phyloP scores from a whole-genome alignment of 2,329 filamentous ascomycete species.

The Pseudogymnoascus sp. region DNA sequence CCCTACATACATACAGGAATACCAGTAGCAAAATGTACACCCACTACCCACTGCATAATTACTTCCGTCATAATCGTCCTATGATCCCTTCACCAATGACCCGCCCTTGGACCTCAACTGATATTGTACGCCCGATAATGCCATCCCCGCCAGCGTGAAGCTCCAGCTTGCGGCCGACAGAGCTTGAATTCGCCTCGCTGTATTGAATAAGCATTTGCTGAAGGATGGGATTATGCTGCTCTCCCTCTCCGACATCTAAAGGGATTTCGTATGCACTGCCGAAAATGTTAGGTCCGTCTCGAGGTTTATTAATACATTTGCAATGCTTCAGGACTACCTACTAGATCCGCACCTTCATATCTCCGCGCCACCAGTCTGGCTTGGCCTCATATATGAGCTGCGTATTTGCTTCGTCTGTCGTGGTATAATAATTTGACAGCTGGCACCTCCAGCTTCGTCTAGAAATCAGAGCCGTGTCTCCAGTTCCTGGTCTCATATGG shows the following conservation, averaged over 20 bases:
- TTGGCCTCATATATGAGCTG: constrained; percentile 1
- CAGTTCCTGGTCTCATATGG: background rate
- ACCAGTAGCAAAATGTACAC: no score
- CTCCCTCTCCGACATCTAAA: background rate
- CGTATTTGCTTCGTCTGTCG: background rate
- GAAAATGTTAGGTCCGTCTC: background rate
- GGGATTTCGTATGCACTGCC: constrained; percentile 1
- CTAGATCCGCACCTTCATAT: constrained; percentile 6
- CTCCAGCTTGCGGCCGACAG: background rate
- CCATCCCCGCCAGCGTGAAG: constrained; percentile 4
- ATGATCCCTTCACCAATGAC: constrained; percentile 3
- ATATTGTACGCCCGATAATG: constrained; percentile 8
- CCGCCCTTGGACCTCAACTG: background rate
- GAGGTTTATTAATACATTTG: background rate
- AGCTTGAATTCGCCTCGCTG: constrained; percentile 2
- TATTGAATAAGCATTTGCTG: background rate
- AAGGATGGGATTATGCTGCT: background rate
- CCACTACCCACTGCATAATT: background rate
- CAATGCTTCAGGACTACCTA: background rate
- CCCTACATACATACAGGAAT: no score
- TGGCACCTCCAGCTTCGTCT: background rate
- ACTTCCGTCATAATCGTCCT: background rate
- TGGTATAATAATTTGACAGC: background rate
- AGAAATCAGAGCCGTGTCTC: background rate
- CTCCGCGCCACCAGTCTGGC: constrained; percentile 1